Percentiles rank a stretch among this genome's conserved stretches.
These are phyloP conservation scores for Podospora conica DNA, from an alignment of 495 filamentous ascomycete genomes.

Conservation along the genomic window DNA sequence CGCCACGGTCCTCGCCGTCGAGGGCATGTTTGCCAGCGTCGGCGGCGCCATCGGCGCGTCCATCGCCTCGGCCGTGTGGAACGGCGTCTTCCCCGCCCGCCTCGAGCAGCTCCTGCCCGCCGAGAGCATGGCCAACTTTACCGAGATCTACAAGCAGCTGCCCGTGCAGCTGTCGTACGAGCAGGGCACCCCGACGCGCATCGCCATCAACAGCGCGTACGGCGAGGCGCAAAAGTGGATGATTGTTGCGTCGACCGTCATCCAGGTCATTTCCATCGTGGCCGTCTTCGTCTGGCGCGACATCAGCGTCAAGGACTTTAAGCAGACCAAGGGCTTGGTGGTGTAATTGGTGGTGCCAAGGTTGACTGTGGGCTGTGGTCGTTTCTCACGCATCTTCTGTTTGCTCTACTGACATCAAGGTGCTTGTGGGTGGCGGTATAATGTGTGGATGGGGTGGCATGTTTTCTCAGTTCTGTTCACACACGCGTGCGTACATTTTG, in stretches of 20 bases:
- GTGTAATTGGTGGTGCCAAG: not conserved
- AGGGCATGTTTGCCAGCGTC: conserved; percentile 54
- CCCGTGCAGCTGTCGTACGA: conserved; percentile 47
- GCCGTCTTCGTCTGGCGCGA: conserved; percentile 46
- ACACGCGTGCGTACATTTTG: too few species aligned
- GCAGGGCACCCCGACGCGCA: conserved; percentile 42
- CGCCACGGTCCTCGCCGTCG: conserved; percentile 58
- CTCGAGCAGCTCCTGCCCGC: conserved; percentile 53
- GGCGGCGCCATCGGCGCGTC: conserved; percentile 60
- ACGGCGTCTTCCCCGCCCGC: conserved; percentile 47
- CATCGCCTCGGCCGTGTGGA: conserved; percentile 63
- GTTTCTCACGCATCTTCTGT: not conserved
- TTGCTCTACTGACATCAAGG: too few species aligned
- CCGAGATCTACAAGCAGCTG: conserved; percentile 26
- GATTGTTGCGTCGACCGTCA: conserved; percentile 44
- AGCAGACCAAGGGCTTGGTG: conserved; percentile 25
- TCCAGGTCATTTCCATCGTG: conserved; percentile 41
- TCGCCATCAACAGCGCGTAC: conserved; percentile 53
- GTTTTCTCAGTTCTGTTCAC: too few species aligned
- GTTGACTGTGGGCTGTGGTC: not conserved
- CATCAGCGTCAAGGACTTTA: conserved; percentile 47
- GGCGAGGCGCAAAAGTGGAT: conserved; percentile 49
- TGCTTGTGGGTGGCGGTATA: too few species aligned
- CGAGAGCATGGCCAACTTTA: conserved; percentile 38
- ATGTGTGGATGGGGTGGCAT: too few species aligned